phyloP scores from a whole-genome alignment of 2,329 filamentous ascomycete species.

The Pseudodiploospora longispora region DNA sequence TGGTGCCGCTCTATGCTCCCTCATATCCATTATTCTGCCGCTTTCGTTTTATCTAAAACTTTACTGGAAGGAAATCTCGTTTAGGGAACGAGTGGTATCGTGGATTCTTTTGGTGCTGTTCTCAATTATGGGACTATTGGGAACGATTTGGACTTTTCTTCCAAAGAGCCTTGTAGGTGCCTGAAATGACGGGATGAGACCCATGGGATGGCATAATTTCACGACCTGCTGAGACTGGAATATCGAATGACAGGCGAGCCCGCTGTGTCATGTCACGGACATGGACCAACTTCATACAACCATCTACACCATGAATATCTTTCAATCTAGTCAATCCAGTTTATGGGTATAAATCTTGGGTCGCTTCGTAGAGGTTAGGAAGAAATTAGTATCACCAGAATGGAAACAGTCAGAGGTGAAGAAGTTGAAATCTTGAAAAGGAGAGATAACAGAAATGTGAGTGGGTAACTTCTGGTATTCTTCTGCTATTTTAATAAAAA shows the following conservation, averaged over 20 bases:
- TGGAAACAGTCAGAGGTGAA: no score
- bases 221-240: no score
- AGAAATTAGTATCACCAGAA: no score
- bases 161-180: slow-evolving; percentile 66
- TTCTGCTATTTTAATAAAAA: slow-evolving; percentile 24
- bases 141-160: slow-evolving; percentile 82
- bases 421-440: no score
- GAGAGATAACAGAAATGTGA: slow-evolving; percentile 23
- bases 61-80: slow-evolving; percentile 64
- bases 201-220: no score
- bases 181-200: slow-evolving; percentile 13
- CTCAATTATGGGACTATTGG: slow-evolving; percentile 60
- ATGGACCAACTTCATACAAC: no score
- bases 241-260: no score
- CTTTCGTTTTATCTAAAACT: slow-evolving; percentile 85
- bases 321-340: no score
- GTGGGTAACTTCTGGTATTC: slow-evolving; percentile 63
- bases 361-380: no score
- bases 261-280: no score
- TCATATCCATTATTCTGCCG: slow-evolving; percentile 86
- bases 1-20: slow-evolving; percentile 84
- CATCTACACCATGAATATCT: no score
- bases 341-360: no score
- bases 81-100: slow-evolving; percentile 55
- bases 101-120: slow-evolving; percentile 65